phyloP scores from a whole-genome alignment of 345 rosid species.

The Rhodamnia argentea region DNA sequence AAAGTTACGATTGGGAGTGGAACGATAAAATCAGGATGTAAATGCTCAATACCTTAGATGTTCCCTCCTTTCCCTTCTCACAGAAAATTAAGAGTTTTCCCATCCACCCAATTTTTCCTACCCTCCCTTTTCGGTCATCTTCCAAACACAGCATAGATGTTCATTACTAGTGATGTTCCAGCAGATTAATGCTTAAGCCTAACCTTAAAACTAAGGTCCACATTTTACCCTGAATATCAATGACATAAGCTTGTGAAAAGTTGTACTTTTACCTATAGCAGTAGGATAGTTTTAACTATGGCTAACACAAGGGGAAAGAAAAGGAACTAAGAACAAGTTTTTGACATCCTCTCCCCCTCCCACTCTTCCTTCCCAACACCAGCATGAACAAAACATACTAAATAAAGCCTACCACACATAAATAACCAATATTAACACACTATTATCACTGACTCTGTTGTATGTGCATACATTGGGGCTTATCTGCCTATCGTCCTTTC shows the following conservation, averaged over 20 bases:
- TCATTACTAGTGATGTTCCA: background rate
- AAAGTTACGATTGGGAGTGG: background rate
- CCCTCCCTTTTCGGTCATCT: background rate
- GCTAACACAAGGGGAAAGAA: background rate
- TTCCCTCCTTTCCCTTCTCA: background rate
- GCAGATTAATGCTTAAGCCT: background rate
- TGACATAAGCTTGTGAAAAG: background rate
- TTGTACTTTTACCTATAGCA: background rate
- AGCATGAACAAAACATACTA: background rate
- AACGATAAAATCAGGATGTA: background rate
- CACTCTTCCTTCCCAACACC: background rate
- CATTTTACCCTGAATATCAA: background rate
- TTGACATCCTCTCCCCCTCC: background rate
- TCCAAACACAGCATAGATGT: background rate
- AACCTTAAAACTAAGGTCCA: background rate
- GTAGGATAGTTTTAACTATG: background rate
- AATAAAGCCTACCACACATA: background rate
- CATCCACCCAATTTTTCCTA: background rate
- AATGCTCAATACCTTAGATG: background rate
- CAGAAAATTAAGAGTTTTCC: background rate
- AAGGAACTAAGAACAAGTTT: background rate
- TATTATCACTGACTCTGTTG: background rate
- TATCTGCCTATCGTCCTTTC: background rate
- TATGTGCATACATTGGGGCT: background rate
- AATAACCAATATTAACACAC: background rate